phyloP scores from a whole-genome alignment of 1,284 basidiomycete genomes.

The Ganoderma multipileum region DNA sequence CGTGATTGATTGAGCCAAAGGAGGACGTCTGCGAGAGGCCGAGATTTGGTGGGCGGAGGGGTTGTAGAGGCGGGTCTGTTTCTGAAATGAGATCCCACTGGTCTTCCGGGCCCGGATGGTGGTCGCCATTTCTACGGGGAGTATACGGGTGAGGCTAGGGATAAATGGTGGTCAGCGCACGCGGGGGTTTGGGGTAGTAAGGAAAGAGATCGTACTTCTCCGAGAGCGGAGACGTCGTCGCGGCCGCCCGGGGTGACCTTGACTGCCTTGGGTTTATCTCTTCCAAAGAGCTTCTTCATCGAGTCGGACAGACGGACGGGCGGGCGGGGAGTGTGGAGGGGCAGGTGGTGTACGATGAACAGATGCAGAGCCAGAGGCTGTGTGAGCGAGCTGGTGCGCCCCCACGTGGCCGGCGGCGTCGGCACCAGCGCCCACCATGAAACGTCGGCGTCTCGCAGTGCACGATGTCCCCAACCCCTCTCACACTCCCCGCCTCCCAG shows the following conservation, averaged over 20 bases:
- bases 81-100: constrained; percentile 56
- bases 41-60: constrained; percentile 40
- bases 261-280: constrained; percentile 52
- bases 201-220: constrained; percentile 40
- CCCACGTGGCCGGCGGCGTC: constrained; percentile 31
- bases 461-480: neutral
- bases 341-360: constrained; percentile 1
- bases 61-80: constrained; percentile 32
- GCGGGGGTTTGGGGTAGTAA: constrained; percentile 23
- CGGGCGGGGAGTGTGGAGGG: constrained; percentile 8
- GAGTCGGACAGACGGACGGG: constrained; percentile 19
- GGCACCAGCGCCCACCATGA: constrained; percentile 26
- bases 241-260: constrained; percentile 41
- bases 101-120: constrained; percentile 45
- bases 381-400: constrained; percentile 28
- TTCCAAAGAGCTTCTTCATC: constrained; percentile 60
- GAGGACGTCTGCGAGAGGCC: constrained; percentile 48
- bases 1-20: constrained; percentile 50
- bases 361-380: constrained; percentile 23
- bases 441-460: constrained; percentile 11
- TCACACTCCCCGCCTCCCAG: neutral
- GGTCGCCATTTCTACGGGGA: constrained; percentile 35
- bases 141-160: constrained; percentile 26
- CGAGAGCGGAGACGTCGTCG: constrained; percentile 35
- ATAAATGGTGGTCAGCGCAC: constrained; percentile 14